phyloP scores from a whole-genome alignment of 208 protist genomes.

The Crithidia expoeki region DNA sequence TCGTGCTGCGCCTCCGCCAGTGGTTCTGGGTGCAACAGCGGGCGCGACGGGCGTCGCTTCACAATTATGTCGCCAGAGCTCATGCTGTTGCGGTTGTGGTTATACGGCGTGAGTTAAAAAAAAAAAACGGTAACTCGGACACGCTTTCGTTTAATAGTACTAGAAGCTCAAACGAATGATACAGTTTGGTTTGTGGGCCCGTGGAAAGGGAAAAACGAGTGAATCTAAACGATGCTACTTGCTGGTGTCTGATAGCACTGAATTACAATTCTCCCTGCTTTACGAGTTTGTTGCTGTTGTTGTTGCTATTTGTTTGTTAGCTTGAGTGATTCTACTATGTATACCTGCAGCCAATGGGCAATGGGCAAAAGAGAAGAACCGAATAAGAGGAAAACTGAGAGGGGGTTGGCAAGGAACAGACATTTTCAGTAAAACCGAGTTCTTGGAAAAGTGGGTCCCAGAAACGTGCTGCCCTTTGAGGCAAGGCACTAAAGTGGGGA shows the following conservation, averaged over 20 bases:
- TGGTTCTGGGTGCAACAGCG: background rate
- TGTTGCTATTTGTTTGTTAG: background rate
- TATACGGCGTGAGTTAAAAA: too few species aligned
- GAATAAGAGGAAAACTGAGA: background rate
- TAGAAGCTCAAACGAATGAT: too few species aligned
- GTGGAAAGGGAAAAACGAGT: background rate
- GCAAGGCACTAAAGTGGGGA: too few species aligned
- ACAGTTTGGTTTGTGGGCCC: background rate
- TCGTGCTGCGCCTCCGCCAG: slow-evolving; percentile 1
- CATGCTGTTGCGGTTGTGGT: background rate
- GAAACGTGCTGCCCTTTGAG: too few species aligned
- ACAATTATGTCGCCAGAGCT: slow-evolving; percentile 9
- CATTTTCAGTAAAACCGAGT: background rate
- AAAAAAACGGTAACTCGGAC: too few species aligned
- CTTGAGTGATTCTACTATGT: slow-evolving; percentile 1
- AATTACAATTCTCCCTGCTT: background rate
- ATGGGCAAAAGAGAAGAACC: background rate
- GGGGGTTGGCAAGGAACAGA: background rate
- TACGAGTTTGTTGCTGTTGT: background rate
- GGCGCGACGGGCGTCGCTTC: slow-evolving; percentile 10
- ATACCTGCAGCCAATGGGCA: background rate
- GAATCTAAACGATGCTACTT: background rate
- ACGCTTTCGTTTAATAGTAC: too few species aligned
- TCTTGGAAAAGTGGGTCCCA: too few species aligned
- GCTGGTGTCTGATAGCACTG: background rate